phyloP scores from a whole-genome alignment of 2,329 filamentous ascomycete species.

The Diaporthe citri region DNA sequence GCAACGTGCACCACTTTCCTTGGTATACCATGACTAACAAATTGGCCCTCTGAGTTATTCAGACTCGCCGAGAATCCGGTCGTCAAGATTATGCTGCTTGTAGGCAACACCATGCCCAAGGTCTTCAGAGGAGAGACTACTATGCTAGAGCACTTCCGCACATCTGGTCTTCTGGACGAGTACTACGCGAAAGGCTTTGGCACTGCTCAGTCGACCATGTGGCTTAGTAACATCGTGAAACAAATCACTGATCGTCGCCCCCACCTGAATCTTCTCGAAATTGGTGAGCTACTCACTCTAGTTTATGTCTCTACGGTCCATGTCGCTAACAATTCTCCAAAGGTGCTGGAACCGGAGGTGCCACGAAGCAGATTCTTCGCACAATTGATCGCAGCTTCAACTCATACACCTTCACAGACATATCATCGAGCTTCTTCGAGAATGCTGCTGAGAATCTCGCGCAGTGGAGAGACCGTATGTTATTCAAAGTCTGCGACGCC shows the following conservation, averaged over 20 bases:
- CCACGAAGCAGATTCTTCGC: conserved; percentile 52
- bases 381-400: conserved; percentile 48
- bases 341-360: conserved; percentile 46
- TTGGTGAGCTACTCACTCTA: neutral
- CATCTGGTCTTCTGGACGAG: conserved; percentile 38
- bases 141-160: conserved; percentile 42
- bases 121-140: conserved; percentile 23
- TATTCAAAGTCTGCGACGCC: conserved; percentile 46
- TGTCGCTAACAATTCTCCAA: neutral
- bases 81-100: conserved; percentile 13
- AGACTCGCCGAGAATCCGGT: conserved; percentile 14
- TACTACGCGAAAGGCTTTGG: conserved; percentile 37
- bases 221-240: conserved; percentile 25
- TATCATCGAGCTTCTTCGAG: conserved; percentile 54
- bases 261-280: conserved; percentile 49
- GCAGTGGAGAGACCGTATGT: conserved; percentile 39
- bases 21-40: neutral
- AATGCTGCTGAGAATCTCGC: conserved; percentile 41
- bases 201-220: conserved; percentile 19
- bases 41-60: neutral
- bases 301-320: neutral
- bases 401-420: conserved; percentile 60
- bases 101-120: conserved; percentile 18
- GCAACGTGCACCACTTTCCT: neutral
- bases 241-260: conserved; percentile 36